Conservation (phyloP, 75 land plant genomes). For the Adiantum capillusveneris region DNA sequence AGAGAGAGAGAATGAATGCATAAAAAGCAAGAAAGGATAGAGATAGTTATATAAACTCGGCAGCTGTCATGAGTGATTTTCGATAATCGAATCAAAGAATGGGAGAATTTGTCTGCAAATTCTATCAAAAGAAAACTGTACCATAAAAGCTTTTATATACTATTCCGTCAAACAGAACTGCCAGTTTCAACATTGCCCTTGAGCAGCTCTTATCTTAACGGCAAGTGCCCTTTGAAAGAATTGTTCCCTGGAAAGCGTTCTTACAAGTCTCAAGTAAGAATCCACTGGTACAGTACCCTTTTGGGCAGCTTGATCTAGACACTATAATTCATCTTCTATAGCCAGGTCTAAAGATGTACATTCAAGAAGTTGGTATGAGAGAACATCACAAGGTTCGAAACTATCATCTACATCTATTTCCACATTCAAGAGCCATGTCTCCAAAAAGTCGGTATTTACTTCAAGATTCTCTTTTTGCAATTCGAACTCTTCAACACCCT, state of each 20-base stretch:
- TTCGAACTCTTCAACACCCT: conserved; percentile 17
- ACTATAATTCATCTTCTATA: conserved; percentile 72
- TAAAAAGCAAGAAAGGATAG: too few relatives aligned
- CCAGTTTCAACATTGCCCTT: too few relatives aligned
- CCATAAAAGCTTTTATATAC: too few relatives aligned
- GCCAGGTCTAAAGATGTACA: conserved; percentile 71
- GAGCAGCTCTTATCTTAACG: conserved; percentile 42
- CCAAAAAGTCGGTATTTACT: conserved; percentile 28
- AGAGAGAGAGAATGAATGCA: too few relatives aligned
- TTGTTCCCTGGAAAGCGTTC: conserved; percentile 42
- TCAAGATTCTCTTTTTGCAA: conserved; percentile 39
- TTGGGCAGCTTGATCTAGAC: conserved; percentile 52
- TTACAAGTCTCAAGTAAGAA: conserved; percentile 35
- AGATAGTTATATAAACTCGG: too few relatives aligned
- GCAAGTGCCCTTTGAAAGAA: conserved; percentile 31
- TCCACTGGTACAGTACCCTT: conserved; percentile 24
- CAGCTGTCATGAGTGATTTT: too few relatives aligned
- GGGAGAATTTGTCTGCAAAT: too few relatives aligned
- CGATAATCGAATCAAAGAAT: too few relatives aligned
- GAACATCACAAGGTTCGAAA: conserved; percentile 55
- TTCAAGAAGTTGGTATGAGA: conserved; percentile 82
- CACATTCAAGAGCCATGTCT: conserved; percentile 37
- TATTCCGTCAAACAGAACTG: too few relatives aligned
- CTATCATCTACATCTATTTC: conserved; percentile 30
- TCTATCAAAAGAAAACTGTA: too few relatives aligned